phyloP scores from a whole-genome alignment of 192 early-diverging fungal species.

The Umbelopsis ramanniana region DNA sequence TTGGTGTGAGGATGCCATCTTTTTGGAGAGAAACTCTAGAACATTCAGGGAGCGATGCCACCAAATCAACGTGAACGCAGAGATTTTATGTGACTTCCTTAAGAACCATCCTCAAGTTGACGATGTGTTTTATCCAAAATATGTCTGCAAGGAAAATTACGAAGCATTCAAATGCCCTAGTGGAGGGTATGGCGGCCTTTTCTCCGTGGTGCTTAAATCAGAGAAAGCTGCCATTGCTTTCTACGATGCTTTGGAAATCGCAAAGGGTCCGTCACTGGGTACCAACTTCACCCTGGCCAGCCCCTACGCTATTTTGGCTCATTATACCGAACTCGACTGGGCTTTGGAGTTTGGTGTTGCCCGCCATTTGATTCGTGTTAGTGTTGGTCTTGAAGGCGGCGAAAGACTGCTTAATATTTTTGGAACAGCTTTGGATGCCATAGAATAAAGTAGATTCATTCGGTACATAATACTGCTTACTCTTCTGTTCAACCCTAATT shows the following conservation, averaged over 20 bases:
- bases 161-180: constrained; percentile 55
- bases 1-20: constrained; percentile 94
- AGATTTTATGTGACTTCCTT: constrained; percentile 76
- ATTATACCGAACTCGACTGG: constrained; percentile 95
- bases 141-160: constrained; percentile 71
- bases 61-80: constrained; percentile 81
- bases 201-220: constrained; percentile 77
- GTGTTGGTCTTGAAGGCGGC: constrained; percentile 84
- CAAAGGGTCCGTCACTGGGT: constrained; percentile 94
- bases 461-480: neutral
- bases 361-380: constrained; percentile 78
- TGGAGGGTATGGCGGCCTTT: constrained; percentile 87
- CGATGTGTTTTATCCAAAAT: constrained; percentile 86
- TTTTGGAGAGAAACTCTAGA: constrained; percentile 94
- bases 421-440: constrained; percentile 69
- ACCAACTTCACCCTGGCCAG: constrained; percentile 96
- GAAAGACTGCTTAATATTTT: constrained; percentile 76
- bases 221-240: constrained; percentile 65
- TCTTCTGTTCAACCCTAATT: no score
- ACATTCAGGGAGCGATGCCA: constrained; percentile 75
- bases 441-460: constrained; percentile 28
- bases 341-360: constrained; percentile 80
- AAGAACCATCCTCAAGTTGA: constrained; percentile 71
- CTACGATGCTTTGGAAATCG: constrained; percentile 80
- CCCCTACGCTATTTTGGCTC: constrained; percentile 95